Percentiles rank a stretch among this genome's conserved stretches.
phyloP scores from a whole-genome alignment of 192 early-diverging fungal genomes.

The Phlyctochytrium arcticum region DNA sequence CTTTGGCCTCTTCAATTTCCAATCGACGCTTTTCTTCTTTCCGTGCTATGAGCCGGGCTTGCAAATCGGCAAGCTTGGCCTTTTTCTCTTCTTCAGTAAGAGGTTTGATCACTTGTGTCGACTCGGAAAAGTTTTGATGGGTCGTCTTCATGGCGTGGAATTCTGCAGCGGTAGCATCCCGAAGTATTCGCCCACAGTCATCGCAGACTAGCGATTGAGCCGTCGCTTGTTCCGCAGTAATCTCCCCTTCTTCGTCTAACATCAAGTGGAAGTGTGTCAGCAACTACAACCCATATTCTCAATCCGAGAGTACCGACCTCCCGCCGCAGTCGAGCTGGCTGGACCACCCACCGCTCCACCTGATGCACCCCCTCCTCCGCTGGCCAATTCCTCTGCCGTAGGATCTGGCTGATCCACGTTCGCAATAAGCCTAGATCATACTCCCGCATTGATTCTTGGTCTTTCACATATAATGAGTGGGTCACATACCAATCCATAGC shows the following conservation, averaged over 20 bases:
- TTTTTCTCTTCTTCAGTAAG: constrained; percentile 77
- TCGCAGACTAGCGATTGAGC: constrained; percentile 77
- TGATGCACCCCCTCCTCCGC: neutral
- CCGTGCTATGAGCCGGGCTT: constrained; percentile 57
- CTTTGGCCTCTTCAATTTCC: constrained; percentile 66
- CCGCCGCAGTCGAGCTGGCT: too few species aligned
- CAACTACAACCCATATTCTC: too few species aligned
- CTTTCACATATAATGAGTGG: neutral
- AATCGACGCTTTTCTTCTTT: constrained; percentile 54
- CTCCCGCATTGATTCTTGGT: neutral
- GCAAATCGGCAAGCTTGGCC: constrained; percentile 66
- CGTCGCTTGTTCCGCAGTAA: constrained; percentile 67
- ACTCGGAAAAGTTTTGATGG: constrained; percentile 76
- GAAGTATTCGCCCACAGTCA: constrained; percentile 75
- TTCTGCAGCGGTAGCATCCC: constrained; percentile 71
- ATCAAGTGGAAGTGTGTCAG: neutral
- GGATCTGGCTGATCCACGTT: constrained; percentile 70
- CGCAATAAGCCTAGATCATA: constrained; percentile 53
- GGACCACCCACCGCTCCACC: neutral
- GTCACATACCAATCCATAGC: constrained; percentile 77
- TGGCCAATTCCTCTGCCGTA: constrained; percentile 34
- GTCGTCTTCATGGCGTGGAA: constrained; percentile 68
- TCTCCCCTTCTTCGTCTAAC: constrained; percentile 52
- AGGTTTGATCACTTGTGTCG: constrained; percentile 70
- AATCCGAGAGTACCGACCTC: too few species aligned